phyloP scores from a whole-genome alignment of 2,329 filamentous ascomycete genomes.

The Endocalyx cinctus region DNA sequence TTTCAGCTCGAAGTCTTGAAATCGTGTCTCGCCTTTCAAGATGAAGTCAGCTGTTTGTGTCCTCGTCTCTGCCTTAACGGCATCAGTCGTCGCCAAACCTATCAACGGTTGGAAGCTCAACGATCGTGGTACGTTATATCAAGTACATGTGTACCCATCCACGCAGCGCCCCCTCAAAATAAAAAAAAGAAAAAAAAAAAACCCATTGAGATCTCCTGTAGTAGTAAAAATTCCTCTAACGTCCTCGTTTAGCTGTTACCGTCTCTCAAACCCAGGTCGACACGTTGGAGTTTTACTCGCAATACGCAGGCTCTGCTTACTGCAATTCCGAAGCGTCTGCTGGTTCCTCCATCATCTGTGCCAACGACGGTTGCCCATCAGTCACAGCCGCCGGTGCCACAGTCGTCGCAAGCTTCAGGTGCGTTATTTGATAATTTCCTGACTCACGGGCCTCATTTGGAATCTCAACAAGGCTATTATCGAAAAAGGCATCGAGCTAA shows the following conservation, averaged over 20 bases:
- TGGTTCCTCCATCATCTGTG: slow-evolving; percentile 39
- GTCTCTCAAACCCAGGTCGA: slow-evolving; percentile 29
- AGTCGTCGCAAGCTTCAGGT: slow-evolving; percentile 39
- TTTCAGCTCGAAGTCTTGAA: too few species aligned
- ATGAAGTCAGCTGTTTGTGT: slow-evolving; percentile 24
- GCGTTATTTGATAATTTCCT: slow-evolving; percentile 12
- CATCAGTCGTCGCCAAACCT: slow-evolving; percentile 17
- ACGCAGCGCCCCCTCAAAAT: not conserved
- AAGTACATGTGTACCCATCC: too few species aligned
- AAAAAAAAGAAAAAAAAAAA: slow-evolving; percentile 4
- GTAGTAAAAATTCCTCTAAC: not conserved
- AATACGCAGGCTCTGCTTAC: slow-evolving; percentile 49
- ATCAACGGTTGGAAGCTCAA: slow-evolving; percentile 19
- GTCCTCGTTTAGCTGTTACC: slow-evolving; percentile 6
- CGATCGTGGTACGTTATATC: slow-evolving; percentile 25
- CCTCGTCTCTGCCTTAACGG: slow-evolving; percentile 20
- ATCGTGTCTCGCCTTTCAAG: too few species aligned
- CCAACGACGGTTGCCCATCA: slow-evolving; percentile 36
- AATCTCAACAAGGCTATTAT: too few species aligned
- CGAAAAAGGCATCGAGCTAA: slow-evolving; percentile 10
- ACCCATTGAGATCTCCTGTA: too few species aligned
- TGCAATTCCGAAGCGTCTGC: slow-evolving; percentile 43
- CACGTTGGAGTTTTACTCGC: slow-evolving; percentile 43
- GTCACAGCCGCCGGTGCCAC: slow-evolving; percentile 39
- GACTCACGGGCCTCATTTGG: not conserved